phyloP scores from a whole-genome alignment of 2,329 filamentous ascomycete genomes.

The Drechslerella coelobrocha region DNA sequence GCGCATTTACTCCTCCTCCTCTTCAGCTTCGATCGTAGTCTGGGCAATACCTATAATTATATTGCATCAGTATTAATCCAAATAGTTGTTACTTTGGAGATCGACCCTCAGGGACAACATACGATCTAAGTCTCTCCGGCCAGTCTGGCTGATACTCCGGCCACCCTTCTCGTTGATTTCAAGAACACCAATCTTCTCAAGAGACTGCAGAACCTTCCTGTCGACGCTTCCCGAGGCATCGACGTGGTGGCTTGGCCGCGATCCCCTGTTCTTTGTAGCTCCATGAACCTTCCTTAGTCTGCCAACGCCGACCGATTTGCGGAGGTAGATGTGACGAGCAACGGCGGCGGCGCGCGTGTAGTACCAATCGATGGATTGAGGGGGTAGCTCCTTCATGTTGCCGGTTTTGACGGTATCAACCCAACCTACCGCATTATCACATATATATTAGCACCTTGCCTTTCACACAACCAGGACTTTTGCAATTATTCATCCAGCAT shows the following conservation, averaged over 20 bases:
- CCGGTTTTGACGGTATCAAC: slow-evolving; percentile 99
- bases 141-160: slow-evolving; percentile 95
- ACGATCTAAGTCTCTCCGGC: slow-evolving; percentile 98
- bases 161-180: slow-evolving; percentile 98
- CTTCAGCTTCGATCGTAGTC: slow-evolving; percentile 76
- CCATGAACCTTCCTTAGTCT: slow-evolving; percentile 97
- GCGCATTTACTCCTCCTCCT: slow-evolving; percentile 69
- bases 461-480: slow-evolving; percentile 16
- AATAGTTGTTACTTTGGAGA: not conserved
- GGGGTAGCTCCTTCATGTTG: slow-evolving; percentile 93
- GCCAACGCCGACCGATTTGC: slow-evolving; percentile 98
- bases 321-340: slow-evolving; percentile 97
- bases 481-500: not conserved
- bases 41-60: slow-evolving; percentile 71
- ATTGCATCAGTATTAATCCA: slow-evolving; percentile 29
- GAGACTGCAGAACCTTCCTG: slow-evolving; percentile 94
- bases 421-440: slow-evolving; percentile 71
- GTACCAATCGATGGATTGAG: slow-evolving; percentile 98
- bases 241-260: slow-evolving; percentile 89
- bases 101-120: slow-evolving; percentile 54
- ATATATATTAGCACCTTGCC: not conserved
- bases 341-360: slow-evolving; percentile 89
- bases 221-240: slow-evolving; percentile 94
- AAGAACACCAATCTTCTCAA: slow-evolving; percentile 99
- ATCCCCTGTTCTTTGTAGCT: slow-evolving; percentile 94